A percentile compares a stretch with the other conserved stretches of the same genome.
These are phyloP conservation scores for Globisporangium sylvaticum DNA, from an alignment of 352 stramenopile genomes.

Conservation along the genomic window DNA sequence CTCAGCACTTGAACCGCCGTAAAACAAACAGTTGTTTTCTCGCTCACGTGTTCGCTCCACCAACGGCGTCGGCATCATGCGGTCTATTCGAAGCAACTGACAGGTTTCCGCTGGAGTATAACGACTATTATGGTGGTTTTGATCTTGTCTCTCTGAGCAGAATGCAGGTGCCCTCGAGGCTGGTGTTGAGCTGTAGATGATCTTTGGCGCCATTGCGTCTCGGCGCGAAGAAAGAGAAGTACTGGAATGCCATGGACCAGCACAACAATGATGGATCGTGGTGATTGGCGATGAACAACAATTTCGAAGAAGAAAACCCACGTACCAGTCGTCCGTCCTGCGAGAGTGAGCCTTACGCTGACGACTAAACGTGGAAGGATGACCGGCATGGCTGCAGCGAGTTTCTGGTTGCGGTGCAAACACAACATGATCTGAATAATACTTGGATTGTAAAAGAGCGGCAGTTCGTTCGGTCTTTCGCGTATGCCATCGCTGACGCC, in stretches of 20 bases:
- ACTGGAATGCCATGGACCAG: not conserved
- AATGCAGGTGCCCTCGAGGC: not conserved
- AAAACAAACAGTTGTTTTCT: too few relatives aligned
- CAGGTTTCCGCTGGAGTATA: too few relatives aligned
- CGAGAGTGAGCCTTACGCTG: not conserved
- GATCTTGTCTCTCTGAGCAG: not conserved
- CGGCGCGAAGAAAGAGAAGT: not conserved
- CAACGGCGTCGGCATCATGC: not conserved
- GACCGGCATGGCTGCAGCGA: not conserved
- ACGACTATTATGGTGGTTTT: not conserved
- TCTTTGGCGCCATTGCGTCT: not conserved
- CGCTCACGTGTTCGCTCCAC: not conserved
- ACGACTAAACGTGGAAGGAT: constrained; percentile 2
- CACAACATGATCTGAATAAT: not conserved
- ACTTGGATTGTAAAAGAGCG: not conserved
- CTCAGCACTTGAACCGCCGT: not conserved
- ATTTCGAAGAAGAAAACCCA: not conserved
- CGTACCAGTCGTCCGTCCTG: not conserved
- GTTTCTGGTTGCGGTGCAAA: not conserved
- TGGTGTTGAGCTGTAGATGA: not conserved
- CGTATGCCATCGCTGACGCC: not conserved
- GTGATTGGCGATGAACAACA: not conserved
- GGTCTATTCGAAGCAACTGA: not conserved
- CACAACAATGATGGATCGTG: not conserved
- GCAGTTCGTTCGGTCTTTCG: not conserved